Evolutionary conservation across 2,329 filamentous ascomycete genomes (phyloP), one percentile per base, ranked within the genome.

Genomic region (Botrytis fragariae): DNA sequence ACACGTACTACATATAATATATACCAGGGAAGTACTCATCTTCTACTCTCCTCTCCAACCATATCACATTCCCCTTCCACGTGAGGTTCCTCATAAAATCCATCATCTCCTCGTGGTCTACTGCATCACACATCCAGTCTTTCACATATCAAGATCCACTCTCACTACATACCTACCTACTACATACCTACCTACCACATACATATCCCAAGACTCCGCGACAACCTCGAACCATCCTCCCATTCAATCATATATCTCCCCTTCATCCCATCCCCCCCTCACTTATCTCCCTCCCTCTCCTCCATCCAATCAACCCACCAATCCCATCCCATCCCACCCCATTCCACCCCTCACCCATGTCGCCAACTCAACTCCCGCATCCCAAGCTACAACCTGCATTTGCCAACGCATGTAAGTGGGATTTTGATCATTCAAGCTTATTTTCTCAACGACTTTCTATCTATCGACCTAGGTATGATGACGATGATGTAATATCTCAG

Each of bases 321-420:
- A 37, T 42, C 8, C 25, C 59, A 35, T 22, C 4, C 14, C 14
- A 16, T 37, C 3, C 35, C 22, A 54, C 39, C 44, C 59, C 10
- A 63, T 12, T 12, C 3, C 39, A 14, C 57, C n/a, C 57, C n/a
- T 18, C 57, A 51, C 44, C 69, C 59, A 48, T 54, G 25, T 63
- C 16, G 25, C 62, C 57, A 45, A 61, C 32, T 63, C 59, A 63
- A 63, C 44, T 71, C 69, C 69, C 69, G 35, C 45, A 32, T 39
- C 32, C 32, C 60, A 51, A 14, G 45, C 45, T 48, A 25, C 45
- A 22, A n/a, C 48, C 48, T 51, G 18, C n/a, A 42, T 64, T 32
- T 64, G 61, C 61, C 61, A 64, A 64, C 61, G 61, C 61, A 64
- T 45, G 61, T 70, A 48, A 67, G 44, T 67, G 65, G 44, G 45